A percentile compares a stretch with the other conserved stretches of the same genome.
Evolutionary conservation across 805 yeast genomes (phyloP).

Genomic region (Metschnikowia noctiluminum): DNA sequence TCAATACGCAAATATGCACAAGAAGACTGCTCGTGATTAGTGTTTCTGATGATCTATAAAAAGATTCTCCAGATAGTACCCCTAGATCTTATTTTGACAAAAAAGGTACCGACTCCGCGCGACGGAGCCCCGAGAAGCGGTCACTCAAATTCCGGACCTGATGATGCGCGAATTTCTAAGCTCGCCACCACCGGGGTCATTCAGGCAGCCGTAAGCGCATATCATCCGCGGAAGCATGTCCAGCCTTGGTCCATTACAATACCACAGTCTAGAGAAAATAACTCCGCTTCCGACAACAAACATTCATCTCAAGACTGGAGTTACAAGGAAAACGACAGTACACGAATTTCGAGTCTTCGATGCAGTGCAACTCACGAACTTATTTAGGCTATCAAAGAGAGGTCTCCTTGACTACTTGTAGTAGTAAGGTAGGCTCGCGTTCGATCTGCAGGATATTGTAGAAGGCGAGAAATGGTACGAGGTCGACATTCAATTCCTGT

Average conservation of each 20-base stretch:
- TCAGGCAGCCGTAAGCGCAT: constrained; percentile 7
- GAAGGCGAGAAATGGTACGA: background rate
- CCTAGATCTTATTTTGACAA: too few species aligned
- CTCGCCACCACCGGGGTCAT: constrained; percentile 2
- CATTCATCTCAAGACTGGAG: too few species aligned
- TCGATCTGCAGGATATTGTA: background rate
- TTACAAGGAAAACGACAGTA: too few species aligned
- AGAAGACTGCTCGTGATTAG: too few species aligned
- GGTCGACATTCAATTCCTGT: background rate
- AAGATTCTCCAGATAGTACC: too few species aligned
- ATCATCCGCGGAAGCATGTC: constrained; percentile 2
- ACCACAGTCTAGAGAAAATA: background rate
- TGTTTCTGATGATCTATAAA: too few species aligned
- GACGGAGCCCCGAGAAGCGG: too few species aligned
- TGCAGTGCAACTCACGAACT: background rate
- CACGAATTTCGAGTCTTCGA: background rate
- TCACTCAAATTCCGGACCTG: background rate
- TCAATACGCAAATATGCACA: too few species aligned
- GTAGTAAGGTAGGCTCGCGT: background rate
- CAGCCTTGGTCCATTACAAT: background rate
- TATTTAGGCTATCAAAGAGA: background rate
- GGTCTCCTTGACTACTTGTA: background rate
- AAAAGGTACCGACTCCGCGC: too few species aligned
- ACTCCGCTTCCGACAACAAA: too few species aligned
- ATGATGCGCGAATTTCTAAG: background rate